Evolutionary conservation across 257 asterid genomes (phyloP).

Genomic region (Marsdenia floribunda): DNA sequence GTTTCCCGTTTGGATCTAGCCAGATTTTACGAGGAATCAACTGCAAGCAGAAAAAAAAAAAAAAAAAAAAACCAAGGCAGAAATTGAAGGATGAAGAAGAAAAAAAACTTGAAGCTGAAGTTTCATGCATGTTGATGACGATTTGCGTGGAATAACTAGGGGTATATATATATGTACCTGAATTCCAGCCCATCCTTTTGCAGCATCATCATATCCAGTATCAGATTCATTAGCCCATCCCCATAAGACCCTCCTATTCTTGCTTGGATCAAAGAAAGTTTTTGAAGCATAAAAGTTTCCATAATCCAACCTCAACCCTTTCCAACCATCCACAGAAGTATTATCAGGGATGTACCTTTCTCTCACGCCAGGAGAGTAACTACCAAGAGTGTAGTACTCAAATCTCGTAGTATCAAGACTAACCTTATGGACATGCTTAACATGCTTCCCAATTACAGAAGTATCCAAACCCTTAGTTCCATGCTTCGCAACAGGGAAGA

Average conservation of each 20-base stretch:
- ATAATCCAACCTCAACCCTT: slow-evolving; percentile 58
- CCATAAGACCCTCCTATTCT: slow-evolving; percentile 54
- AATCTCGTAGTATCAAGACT: slow-evolving; percentile 58
- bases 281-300: slow-evolving; percentile 75
- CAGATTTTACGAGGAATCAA: slow-evolving; percentile 37
- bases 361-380: slow-evolving; percentile 15
- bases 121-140: too few relatives aligned
- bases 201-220: slow-evolving; percentile 25
- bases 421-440: slow-evolving; percentile 54
- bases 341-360: slow-evolving; percentile 56
- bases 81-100: too few relatives aligned
- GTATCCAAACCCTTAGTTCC: slow-evolving; percentile 45
- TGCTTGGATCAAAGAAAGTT: slow-evolving; percentile 50
- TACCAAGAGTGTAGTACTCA: slow-evolving; percentile 62
- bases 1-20: slow-evolving; percentile 46
- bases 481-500: slow-evolving; percentile 40
- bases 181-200: slow-evolving; percentile 72
- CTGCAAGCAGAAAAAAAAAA: slow-evolving; percentile 1
- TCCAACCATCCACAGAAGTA: slow-evolving; percentile 44
- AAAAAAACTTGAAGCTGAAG: too few relatives aligned
- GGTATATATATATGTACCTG: slow-evolving; percentile 3
- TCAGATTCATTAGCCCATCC: slow-evolving; percentile 84
- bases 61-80: too few relatives aligned
- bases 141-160: too few relatives aligned
- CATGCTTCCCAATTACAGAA: slow-evolving; percentile 28